These are phyloP conservation scores for Tylopilus sp. DNA, from an alignment of 768 basidiomycete genomes.

Conservation along the genomic window DNA sequence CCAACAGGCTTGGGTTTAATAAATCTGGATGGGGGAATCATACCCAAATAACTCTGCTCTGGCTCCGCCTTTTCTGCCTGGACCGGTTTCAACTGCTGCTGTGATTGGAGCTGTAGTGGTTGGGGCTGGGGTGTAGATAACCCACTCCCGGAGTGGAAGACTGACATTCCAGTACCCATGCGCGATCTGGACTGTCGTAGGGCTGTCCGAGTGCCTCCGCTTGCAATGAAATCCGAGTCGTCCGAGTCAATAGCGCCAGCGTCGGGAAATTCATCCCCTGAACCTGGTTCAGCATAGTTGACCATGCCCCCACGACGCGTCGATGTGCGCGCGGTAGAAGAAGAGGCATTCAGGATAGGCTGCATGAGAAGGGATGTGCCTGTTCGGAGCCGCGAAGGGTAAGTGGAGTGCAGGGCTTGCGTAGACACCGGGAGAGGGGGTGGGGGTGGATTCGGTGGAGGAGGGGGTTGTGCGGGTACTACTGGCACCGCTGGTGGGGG, in stretches of 20 bases:
- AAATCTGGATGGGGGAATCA: constrained; percentile 76
- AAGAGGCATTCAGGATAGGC: constrained; percentile 56
- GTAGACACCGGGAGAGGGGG: constrained; percentile 55
- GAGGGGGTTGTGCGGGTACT: constrained; percentile 27
- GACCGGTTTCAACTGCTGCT: constrained; percentile 16
- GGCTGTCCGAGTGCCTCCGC: constrained; percentile 58
- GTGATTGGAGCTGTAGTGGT: constrained; percentile 14
- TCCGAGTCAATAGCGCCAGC: constrained; percentile 81
- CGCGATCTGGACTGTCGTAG: constrained; percentile 45
- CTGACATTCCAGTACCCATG: constrained; percentile 47
- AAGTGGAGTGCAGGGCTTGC: constrained; percentile 80
- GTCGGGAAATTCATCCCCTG: constrained; percentile 77
- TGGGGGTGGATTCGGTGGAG: constrained; percentile 47
- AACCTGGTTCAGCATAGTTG: constrained; percentile 86
- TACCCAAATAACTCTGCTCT: constrained; percentile 88
- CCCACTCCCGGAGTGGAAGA: constrained; percentile 53
- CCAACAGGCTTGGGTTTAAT: constrained; percentile 57
- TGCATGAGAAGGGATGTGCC: constrained; percentile 90
- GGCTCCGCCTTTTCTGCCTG: constrained; percentile 53
- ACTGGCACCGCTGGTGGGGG: constrained; percentile 30
- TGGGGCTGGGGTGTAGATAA: constrained; percentile 34
- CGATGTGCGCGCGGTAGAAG: constrained; percentile 43
- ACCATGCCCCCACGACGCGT: constrained; percentile 66
- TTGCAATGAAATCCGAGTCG: constrained; percentile 78
- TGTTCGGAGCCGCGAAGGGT: constrained; percentile 86